Evolutionary conservation across 352 stramenopile species (phyloP), one percentile per base, ranked within the genome.

Genomic region (Phytophthora macrochlamydospora): DNA sequence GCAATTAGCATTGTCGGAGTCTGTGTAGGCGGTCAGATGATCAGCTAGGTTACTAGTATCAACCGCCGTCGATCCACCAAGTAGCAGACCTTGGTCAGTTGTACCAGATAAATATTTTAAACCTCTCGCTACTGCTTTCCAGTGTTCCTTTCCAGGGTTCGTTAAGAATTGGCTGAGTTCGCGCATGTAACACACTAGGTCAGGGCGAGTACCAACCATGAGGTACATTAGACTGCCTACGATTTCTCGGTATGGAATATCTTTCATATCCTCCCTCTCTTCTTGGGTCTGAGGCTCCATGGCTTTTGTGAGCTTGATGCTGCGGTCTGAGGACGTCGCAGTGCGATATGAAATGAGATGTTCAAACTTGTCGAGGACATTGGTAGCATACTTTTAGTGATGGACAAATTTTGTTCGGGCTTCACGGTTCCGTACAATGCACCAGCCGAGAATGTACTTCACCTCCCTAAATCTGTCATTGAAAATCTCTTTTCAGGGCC

Each of bases 101-200:
- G 59, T 59, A 37, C 54, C 54, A 37, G 32, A 31, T 11, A 59
- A n/a, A 40, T 63, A 59, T 18, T 18, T 37, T 11, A 69, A 46
- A 14, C 51, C 44, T 56, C 54, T 56, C 13, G 24, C 13, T 13
- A 61, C 40, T 30, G 53, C 62, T 48, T 59, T 57, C 46, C 62
- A 63, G 49, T 63, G 54, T 6, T 56, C 18, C 50, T 56, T n/a
- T 3, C 62, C 62, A 38, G 62, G 62, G 35, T 69, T 69, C 3
- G n/a, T 32, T 7, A 69, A 35, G 29, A 59, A 63, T n/a, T 54
- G 53, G 60, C 58, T 63, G 35, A 66, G 45, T 52, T 67, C 51
- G 30, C 55, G 38, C 14, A 67, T n/a, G 24, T 48, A 67, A 37
- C 30, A 67, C 33, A 52, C 51, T 37, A 61, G 24, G 30, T 67